Conservation (phyloP, 192 early-diverging fungal genomes). For the Chytriomyces hyalinus region DNA sequence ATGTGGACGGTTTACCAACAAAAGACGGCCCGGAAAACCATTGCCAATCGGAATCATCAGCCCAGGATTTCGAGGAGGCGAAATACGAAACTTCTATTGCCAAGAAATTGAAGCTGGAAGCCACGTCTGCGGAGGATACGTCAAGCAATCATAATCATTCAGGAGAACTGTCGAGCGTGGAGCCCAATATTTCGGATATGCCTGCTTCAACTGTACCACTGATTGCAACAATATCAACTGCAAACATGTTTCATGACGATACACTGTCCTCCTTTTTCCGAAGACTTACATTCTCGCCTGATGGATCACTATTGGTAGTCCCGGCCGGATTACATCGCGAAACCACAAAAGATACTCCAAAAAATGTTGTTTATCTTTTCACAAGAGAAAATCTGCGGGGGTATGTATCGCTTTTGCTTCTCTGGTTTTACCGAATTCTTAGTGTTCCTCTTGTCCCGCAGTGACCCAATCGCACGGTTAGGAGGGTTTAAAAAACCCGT, state of each 20-base stretch:
- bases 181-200: no score
- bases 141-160: no score
- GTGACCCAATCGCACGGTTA: constrained; percentile 72
- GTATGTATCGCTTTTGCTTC: not conserved
- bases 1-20: not conserved
- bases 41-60: not conserved
- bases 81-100: constrained; percentile 23
- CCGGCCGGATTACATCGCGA: constrained; percentile 68
- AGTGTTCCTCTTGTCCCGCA: constrained; percentile 30
- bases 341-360: constrained; percentile 2
- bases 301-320: constrained; percentile 80
- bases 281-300: constrained; percentile 83
- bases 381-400: constrained; percentile 17
- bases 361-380: constrained; percentile 34
- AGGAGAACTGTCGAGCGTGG: no score
- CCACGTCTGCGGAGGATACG: no score
- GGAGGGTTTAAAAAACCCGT: constrained; percentile 77
- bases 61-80: not conserved
- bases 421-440: not conserved
- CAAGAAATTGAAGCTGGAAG: not conserved
- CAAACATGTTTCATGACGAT: constrained; percentile 67
- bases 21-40: not conserved
- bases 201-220: no score
- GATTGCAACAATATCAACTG: not conserved
- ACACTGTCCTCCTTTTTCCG: constrained; percentile 90